Base-by-base conservation (phyloP, 2,329 filamentous ascomycete genomes). In the Fusarium graminum region DNA sequence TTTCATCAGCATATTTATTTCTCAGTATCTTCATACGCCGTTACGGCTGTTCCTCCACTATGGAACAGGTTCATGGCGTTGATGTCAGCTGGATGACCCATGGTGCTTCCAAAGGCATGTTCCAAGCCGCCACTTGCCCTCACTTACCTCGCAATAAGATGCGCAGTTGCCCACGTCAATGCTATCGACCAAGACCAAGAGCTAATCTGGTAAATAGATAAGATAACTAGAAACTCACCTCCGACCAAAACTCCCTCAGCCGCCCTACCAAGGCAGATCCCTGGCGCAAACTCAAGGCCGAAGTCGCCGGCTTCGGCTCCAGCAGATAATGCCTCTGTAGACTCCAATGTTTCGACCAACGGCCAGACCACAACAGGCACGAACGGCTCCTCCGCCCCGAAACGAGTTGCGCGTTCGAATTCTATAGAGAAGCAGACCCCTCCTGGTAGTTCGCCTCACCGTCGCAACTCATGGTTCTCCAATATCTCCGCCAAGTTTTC, bases 401-500 rank as follows among this genome's bases (percentile, higher is more conserved):
- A 66, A 43, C 70, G 77, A 25, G 62, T 68, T 4, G 74, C 76
- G 30, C 72, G 78, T 45, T 78, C 78, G 12, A 68, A 72, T 26
- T 80, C 78, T n/a, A 68, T 76, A 62, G 78, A 80, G 11, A 78
- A 75, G 57, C 71, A 72, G 38, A 59, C 65, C 22, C 61, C 70
- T 52, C 67, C 69, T 54, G 70, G 74, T 56, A 74, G 78, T 36
- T 78, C 81, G 3, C 77, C 80, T 9, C 80, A 82, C 43, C 83
- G 87, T 52, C 86, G 93, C 67, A 90, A 89, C 64, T 97, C 94
- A 14, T 99, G 95, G 95, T 94, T 98, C 74, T 92, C 92, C 56
- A 97, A 89, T 74, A 88, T 98, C 69, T 96, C 93, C 67, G 94
- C 92, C 68, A 97, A 97, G 76, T 97, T 98, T 80, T 93, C 81